phyloP scores from a whole-genome alignment of 1,284 basidiomycete species.

The Clitocybe nebularis region DNA sequence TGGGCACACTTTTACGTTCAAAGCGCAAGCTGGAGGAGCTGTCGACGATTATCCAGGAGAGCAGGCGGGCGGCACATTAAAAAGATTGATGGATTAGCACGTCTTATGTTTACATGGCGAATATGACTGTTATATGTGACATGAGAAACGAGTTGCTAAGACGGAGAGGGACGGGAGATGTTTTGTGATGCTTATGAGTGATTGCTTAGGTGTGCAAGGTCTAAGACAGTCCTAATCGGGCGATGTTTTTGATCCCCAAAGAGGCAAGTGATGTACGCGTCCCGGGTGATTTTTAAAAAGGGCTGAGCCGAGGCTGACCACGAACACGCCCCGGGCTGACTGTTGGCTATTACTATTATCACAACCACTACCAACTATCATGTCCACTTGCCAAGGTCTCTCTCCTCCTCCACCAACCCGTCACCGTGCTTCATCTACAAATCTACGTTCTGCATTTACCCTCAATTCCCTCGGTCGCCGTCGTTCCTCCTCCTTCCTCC shows the following conservation, averaged over 20 bases:
- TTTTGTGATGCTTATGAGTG: not conserved
- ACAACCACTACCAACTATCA: no score
- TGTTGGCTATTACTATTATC: slow-evolving; percentile 1
- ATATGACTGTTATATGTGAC: slow-evolving; percentile 4
- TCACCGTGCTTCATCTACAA: slow-evolving; percentile 59
- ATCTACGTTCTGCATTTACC: slow-evolving; percentile 50
- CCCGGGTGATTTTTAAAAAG: not conserved
- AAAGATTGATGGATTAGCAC: not conserved
- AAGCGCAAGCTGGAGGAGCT: slow-evolving; percentile 98
- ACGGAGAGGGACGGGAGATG: not conserved
- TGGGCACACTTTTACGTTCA: slow-evolving; percentile 93
- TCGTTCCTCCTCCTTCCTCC: slow-evolving; percentile 31
- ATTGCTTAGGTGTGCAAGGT: no score
- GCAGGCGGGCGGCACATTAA: slow-evolving; percentile 73
- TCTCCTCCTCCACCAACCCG: slow-evolving; percentile 38
- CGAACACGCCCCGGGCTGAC: not conserved
- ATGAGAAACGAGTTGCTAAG: not conserved
- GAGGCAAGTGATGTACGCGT: not conserved
- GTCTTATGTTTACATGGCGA: no score
- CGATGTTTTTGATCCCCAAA: not conserved
- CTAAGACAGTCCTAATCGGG: no score
- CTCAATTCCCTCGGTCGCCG: slow-evolving; percentile 52
- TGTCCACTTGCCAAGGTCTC: slow-evolving; percentile 21
- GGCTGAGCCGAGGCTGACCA: slow-evolving; percentile 1
- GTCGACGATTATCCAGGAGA: slow-evolving; percentile 86